These are phyloP conservation scores for Achlya hypogyna DNA, from an alignment of 352 stramenopile genomes.

Conservation along the genomic window DNA sequence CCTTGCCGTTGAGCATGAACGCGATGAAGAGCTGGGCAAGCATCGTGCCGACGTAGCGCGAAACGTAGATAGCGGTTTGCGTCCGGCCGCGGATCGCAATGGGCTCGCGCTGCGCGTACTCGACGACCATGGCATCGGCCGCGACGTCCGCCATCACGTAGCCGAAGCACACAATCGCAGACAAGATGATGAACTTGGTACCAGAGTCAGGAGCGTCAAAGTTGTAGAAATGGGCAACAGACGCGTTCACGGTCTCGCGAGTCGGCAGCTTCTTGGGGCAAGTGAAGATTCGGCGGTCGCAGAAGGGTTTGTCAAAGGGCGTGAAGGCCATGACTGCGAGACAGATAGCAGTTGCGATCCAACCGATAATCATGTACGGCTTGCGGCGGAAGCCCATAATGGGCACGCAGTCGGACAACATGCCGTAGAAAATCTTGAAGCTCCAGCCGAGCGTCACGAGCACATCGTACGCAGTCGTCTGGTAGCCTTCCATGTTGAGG, in stretches of 20 bases:
- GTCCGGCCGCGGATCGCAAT: conserved; percentile 25
- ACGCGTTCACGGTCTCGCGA: background rate
- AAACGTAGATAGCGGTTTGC: conserved; percentile 34
- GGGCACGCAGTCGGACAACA: conserved; percentile 43
- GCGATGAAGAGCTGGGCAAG: background rate
- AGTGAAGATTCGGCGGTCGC: background rate
- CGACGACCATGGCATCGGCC: conserved; percentile 37
- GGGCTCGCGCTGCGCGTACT: conserved; percentile 32
- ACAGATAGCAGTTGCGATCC: conserved; percentile 23
- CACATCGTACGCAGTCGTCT: conserved; percentile 28
- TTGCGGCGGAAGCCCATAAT: conserved; percentile 46
- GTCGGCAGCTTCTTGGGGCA: background rate
- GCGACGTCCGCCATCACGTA: conserved; percentile 62
- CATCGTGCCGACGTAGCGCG: conserved; percentile 1
- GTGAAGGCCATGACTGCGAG: background rate
- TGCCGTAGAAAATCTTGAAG: conserved; percentile 56
- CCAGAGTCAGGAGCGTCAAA: conserved; percentile 22
- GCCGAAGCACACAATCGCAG: too few species aligned
- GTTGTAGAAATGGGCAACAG: conserved; percentile 25
- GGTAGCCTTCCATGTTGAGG: conserved; percentile 29
- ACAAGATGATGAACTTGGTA: conserved; percentile 28
- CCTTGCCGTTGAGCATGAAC: conserved; percentile 34
- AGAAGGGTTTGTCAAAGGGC: background rate
- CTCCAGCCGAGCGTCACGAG: conserved; percentile 43
- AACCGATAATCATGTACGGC: conserved; percentile 56